Evolutionary conservation across 805 yeast genomes (phyloP), one percentile per base, ranked within the genome.

Genomic region (Hanseniaspora lachancei): DNA sequence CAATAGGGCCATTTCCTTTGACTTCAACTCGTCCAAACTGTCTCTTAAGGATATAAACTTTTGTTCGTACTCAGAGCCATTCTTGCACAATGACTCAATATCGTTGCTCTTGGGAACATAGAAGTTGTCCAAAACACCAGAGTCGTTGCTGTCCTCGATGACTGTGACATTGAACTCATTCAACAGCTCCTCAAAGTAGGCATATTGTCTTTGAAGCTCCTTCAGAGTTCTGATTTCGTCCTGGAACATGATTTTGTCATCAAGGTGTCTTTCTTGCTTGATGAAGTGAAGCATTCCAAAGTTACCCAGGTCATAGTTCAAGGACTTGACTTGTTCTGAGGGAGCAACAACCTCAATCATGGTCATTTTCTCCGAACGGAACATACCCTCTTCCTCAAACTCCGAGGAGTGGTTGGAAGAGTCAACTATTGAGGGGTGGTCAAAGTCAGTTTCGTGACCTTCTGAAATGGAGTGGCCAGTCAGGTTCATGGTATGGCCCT

Each of bases 301-400:
- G 61, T 86, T 88, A 5, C 98, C 99, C 39, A 93, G 73, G 29
- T 86, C 79, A 57, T 87, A 79, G n/a, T 89, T 83, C 40, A 88
- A 80, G 58, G 89, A 95, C 60, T 97, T 75, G 8, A 95, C 80
- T 46, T 86, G 82, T 70, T 93, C 99, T 29, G 86, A 81, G 9
- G 97, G 91, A 58, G 93, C 80, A 68, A 87, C 91, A 62, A 93
- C 75, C 73, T 93, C 96, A 54, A 91, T 85, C 63, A 89, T 78
- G 49, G 95, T 80, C 97, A 93, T 95, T 65, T 86, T 95, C 83
- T 97, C 97, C 57, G 97, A 89, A 76, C 96, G 70, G 63, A 69
- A 69, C 54, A 69, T 66, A 34, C 71, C 72, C 57, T 69, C 72
- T 42, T 68, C 66, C 51, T 64, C 62, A 46, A 53, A 46, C 6